Percentiles rank a stretch among this genome's conserved stretches.
Conservation (phyloP, 306 rosid genomes). For the Bauhinia variegata region DNA sequence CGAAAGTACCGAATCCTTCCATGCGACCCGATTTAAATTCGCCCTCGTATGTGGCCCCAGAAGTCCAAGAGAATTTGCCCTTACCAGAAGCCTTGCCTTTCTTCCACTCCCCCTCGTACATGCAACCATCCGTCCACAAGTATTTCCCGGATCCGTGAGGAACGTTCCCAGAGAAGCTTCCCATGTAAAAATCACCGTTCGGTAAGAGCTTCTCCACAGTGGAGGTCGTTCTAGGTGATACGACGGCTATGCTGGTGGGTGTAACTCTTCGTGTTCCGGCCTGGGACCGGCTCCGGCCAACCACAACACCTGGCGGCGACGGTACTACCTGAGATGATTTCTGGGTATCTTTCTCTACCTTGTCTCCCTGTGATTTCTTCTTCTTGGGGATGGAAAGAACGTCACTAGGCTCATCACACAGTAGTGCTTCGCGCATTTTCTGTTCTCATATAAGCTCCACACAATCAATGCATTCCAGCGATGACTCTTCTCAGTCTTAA, state of each 20-base stretch:
- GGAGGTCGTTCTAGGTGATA: constrained; percentile 16
- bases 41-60: constrained; percentile 89
- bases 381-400: constrained; percentile 47
- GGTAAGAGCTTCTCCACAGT: constrained; percentile 52
- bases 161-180: constrained; percentile 63
- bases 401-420: constrained; percentile 42
- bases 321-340: constrained; percentile 32
- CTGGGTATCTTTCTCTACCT: constrained; percentile 31
- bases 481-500: neutral
- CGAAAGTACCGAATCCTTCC: constrained; percentile 82
- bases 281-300: constrained; percentile 64
- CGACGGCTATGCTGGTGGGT: constrained; percentile 50
- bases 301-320: constrained; percentile 36
- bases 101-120: constrained; percentile 95
- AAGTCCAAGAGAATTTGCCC: constrained; percentile 94
- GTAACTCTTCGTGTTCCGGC: constrained; percentile 67
- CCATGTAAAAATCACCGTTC: constrained; percentile 89
- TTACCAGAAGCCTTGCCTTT: constrained; percentile 87
- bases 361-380: constrained; percentile 50
- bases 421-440: constrained; percentile 77
- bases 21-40: constrained; percentile 93
- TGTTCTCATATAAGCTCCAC: constrained; percentile 23
- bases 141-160: constrained; percentile 93
- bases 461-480: constrained; percentile 39
- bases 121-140: constrained; percentile 88